These are phyloP conservation scores for Physaria fendleri DNA, from an alignment of 345 rosid genomes.

Conservation along the genomic window DNA sequence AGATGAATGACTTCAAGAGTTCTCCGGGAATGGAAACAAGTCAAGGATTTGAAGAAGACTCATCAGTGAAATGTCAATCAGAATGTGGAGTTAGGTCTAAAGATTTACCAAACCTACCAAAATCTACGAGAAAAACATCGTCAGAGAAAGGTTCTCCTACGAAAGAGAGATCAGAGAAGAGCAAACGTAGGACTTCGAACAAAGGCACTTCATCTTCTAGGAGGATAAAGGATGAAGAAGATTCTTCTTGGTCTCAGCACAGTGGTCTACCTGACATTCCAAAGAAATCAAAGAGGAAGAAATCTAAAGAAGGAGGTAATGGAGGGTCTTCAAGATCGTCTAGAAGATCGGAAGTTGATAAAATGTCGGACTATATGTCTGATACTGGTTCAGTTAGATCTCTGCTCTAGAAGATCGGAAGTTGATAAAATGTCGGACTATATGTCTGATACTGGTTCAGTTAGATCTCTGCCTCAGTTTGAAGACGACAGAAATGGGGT, in stretches of 20 bases:
- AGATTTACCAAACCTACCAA: constrained; percentile 24
- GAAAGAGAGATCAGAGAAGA: constrained; percentile 11
- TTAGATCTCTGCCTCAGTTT: no score
- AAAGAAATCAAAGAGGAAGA: constrained; percentile 16
- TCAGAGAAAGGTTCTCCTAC: constrained; percentile 22
- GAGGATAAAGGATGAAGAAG: neutral
- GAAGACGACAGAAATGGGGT: no score
- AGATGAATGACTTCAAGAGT: constrained; percentile 14
- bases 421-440: no score
- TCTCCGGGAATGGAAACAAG: neutral
- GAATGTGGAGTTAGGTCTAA: constrained; percentile 6
- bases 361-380: no score
- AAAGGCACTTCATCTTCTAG: constrained; percentile 8
- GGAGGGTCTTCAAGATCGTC: no score
- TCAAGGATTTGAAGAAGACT: neutral
- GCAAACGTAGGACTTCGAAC: constrained; percentile 12
- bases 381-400: no score
- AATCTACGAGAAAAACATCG: constrained; percentile 10
- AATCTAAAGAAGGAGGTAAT: constrained; percentile 6
- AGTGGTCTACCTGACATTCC: constrained; percentile 1
- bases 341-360: no score
- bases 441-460: no score
- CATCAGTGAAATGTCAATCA: constrained; percentile 1
- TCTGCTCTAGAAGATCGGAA: no score
- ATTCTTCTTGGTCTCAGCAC: neutral